Percentiles rank a stretch among this genome's conserved stretches.
These are phyloP conservation scores for Acer yangbiense DNA, from an alignment of 345 rosid genomes.

Conservation along the genomic window DNA sequence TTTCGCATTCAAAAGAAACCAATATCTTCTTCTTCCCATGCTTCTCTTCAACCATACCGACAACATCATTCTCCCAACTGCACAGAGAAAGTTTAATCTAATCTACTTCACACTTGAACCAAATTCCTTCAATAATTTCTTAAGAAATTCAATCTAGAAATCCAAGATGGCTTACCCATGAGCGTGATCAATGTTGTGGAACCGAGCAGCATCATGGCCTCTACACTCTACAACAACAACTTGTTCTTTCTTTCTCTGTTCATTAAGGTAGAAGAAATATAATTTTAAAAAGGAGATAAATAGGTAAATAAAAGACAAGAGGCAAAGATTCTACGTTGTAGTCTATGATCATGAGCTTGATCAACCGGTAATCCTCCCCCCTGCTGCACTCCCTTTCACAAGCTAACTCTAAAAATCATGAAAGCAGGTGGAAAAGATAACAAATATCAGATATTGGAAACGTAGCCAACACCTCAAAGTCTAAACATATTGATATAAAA, in stretches of 20 bases:
- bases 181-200: slow-evolving; percentile 70
- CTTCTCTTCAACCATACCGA: slow-evolving; percentile 64
- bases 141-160: neutral
- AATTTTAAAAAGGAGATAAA: neutral
- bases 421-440: neutral
- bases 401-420: slow-evolving; percentile 58
- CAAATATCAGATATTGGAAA: neutral
- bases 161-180: slow-evolving; percentile 63
- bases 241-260: slow-evolving; percentile 71
- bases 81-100: neutral
- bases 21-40: slow-evolving; percentile 63
- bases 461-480: neutral
- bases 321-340: slow-evolving; percentile 48
- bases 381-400: slow-evolving; percentile 96
- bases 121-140: neutral
- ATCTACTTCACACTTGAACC: neutral
- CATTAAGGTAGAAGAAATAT: neutral
- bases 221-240: slow-evolving; percentile 80
- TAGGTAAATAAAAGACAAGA: neutral
- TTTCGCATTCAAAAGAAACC: slow-evolving; percentile 83
- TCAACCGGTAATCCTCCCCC: slow-evolving; percentile 88
- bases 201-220: slow-evolving; percentile 95
- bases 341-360: slow-evolving; percentile 80
- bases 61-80: slow-evolving; percentile 86
- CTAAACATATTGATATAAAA: neutral